These are phyloP conservation scores for Rauvolfia tetraphylla DNA, from an alignment of 257 asterid species.

Conservation along the genomic window DNA sequence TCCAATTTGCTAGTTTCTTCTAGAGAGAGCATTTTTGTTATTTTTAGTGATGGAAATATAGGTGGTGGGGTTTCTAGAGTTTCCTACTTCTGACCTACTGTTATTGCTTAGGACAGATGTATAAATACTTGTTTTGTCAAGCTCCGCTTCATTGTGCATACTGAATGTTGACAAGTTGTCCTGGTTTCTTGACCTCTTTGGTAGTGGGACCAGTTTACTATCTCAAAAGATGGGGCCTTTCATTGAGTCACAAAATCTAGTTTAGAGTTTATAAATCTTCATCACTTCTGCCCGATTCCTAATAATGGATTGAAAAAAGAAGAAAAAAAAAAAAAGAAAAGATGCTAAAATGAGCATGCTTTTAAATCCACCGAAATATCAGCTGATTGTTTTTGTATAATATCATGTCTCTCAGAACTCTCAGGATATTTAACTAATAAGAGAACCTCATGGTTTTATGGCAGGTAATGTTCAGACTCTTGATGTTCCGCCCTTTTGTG, in stretches of 20 bases:
- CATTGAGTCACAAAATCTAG: not conserved
- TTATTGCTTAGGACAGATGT: not conserved
- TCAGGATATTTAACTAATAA: not conserved
- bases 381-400: too few species aligned
- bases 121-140: not conserved
- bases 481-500: slow-evolving; percentile 78
- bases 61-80: not conserved
- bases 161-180: not conserved
- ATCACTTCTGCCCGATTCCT: not conserved
- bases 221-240: not conserved
- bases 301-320: not conserved
- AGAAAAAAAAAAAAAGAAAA: not conserved
- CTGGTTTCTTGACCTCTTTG: not conserved
- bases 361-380: not conserved
- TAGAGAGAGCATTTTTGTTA: not conserved
- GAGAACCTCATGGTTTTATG: slow-evolving; percentile 15
- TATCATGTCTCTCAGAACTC: not conserved
- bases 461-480: slow-evolving; percentile 78
- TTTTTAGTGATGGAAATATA: not conserved
- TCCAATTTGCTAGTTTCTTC: not conserved
- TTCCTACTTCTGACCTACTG: not conserved
- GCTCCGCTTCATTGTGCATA: not conserved
- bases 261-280: not conserved
- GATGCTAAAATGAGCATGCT: not conserved
- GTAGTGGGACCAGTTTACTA: not conserved